Percentiles rank a stretch among this genome's conserved stretches.
Evolutionary conservation across 768 basidiomycete species (phyloP).

Genomic region (Rhodotorula graminis): DNA sequence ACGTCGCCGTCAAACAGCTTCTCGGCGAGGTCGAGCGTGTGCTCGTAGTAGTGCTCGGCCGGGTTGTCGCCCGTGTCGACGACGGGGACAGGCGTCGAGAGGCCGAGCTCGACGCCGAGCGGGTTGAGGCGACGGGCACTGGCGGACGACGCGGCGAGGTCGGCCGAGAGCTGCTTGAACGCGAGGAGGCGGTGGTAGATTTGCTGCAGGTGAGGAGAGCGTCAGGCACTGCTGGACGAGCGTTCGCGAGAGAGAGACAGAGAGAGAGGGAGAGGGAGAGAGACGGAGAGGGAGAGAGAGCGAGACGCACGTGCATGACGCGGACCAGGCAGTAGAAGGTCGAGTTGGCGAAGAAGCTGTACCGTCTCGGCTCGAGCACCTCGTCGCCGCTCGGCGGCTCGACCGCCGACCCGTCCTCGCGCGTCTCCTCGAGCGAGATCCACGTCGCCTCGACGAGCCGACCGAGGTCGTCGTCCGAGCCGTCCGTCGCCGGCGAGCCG

Average conservation of each 20-base stretch:
- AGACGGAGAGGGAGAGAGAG: background rate
- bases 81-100: conserved; percentile 65
- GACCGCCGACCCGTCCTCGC: conserved; percentile 54
- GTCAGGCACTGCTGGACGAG: background rate
- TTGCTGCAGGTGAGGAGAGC: background rate
- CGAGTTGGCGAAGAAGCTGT: conserved; percentile 78
- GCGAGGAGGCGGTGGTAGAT: conserved; percentile 80
- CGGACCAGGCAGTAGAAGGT: conserved; percentile 88
- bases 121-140: conserved; percentile 36
- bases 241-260: no score
- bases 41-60: conserved; percentile 75
- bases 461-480: conserved; percentile 5
- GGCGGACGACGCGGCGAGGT: conserved; percentile 55
- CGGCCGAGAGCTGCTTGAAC: conserved; percentile 76
- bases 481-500: conserved; percentile 11
- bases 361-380: conserved; percentile 49
- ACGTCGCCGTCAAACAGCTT: conserved; percentile 89
- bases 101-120: conserved; percentile 46
- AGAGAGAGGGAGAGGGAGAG: background rate
- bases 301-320: conserved; percentile 68
- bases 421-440: conserved; percentile 39
- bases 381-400: conserved; percentile 56
- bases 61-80: conserved; percentile 44
- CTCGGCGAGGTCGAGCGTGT: conserved; percentile 83
- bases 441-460: conserved; percentile 38